Conservation (phyloP, 2,329 filamentous ascomycete genomes). For the Epichloe sylvatica region DNA sequence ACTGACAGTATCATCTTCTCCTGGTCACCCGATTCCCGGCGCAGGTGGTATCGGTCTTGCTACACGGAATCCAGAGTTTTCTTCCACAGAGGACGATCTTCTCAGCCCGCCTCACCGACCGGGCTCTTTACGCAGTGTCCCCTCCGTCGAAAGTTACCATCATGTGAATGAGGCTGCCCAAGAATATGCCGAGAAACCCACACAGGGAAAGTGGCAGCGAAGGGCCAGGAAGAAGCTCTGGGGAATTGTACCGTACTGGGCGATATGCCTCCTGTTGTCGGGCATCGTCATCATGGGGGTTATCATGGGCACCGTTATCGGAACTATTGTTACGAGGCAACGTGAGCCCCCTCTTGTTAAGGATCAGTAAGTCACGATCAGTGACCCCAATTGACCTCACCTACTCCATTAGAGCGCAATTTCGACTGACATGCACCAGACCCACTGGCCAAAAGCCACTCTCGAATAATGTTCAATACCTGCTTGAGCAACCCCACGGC, state of each 20-base stretch:
- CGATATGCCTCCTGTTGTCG: constrained; percentile 35
- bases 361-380: constrained; percentile 13
- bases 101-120: constrained; percentile 29
- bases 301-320: constrained; percentile 40
- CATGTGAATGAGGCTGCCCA: constrained; percentile 39
- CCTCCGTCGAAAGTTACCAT: constrained; percentile 28
- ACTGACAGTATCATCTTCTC: background rate
- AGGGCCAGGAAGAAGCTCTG: constrained; percentile 41
- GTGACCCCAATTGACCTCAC: no score
- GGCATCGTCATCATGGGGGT: constrained; percentile 40
- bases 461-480: constrained; percentile 34
- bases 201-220: constrained; percentile 36
- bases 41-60: constrained; percentile 48
- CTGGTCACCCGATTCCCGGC: constrained; percentile 29
- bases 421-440: constrained; percentile 5
- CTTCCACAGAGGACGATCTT: constrained; percentile 40
- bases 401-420: background rate
- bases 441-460: constrained; percentile 17
- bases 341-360: constrained; percentile 1
- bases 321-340: constrained; percentile 11
- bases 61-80: constrained; percentile 48
- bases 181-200: constrained; percentile 33
- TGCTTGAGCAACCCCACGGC: constrained; percentile 35
- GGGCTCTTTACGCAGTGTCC: constrained; percentile 36
- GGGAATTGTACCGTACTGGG: constrained; percentile 49